Conservation (phyloP, 1,284 basidiomycete species). For the Tilletia setariae region DNA sequence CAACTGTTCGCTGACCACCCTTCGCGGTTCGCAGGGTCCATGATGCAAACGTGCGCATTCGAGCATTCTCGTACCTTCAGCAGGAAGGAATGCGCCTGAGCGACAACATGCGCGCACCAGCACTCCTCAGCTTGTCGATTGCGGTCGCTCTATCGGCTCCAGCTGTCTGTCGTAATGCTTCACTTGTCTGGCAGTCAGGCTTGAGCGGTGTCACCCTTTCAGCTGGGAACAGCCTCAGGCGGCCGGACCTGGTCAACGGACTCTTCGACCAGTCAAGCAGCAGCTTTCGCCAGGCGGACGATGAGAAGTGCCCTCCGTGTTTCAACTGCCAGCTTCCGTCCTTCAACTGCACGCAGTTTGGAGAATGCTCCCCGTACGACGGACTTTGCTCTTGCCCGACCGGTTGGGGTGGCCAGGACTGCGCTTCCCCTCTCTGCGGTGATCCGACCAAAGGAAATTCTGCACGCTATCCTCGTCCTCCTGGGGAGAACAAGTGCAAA, state of each 20-base stretch:
- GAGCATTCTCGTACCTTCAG: too few relatives aligned
- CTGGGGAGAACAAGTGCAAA: conserved; percentile 64
- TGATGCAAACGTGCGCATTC: too few relatives aligned
- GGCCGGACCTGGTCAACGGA: background rate
- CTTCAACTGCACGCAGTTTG: conserved; percentile 59
- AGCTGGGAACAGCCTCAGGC: background rate
- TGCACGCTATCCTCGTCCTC: conserved; percentile 65
- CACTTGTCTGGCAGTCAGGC: conserved; percentile 6
- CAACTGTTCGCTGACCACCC: too few relatives aligned
- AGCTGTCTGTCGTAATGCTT: background rate
- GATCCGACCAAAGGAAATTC: conserved; percentile 78
- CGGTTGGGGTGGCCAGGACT: conserved; percentile 87
- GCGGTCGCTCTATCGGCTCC: too few relatives aligned
- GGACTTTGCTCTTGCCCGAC: conserved; percentile 85
- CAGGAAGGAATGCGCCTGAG: too few relatives aligned
- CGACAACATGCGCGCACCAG: too few relatives aligned
- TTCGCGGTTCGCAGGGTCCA: too few relatives aligned
- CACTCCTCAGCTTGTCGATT: too few relatives aligned
- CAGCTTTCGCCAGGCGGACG: background rate
- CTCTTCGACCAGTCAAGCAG: background rate
- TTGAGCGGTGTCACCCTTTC: background rate
- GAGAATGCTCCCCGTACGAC: conserved; percentile 78
- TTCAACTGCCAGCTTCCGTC: conserved; percentile 47
- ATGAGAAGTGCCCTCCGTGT: conserved; percentile 27
- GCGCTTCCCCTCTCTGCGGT: conserved; percentile 72